phyloP scores from a whole-genome alignment of 73 alveolate genomes.

The Paramecium sexaurelia region DNA sequence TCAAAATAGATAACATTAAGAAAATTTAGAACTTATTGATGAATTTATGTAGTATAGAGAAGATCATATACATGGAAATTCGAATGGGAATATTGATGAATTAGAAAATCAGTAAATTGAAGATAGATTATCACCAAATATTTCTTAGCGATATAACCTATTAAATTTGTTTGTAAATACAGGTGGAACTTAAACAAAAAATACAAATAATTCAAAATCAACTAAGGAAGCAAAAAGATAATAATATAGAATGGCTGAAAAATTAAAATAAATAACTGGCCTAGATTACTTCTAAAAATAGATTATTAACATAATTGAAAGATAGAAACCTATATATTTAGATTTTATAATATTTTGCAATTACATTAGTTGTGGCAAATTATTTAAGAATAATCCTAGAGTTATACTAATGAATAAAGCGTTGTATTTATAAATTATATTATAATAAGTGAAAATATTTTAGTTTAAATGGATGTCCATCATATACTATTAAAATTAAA shows the following conservation, averaged over 20 bases:
- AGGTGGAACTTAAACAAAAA: background rate
- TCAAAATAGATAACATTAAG: background rate
- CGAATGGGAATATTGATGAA: background rate
- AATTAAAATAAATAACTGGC: conserved; percentile 13
- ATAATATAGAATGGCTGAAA: background rate
- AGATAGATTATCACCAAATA: background rate
- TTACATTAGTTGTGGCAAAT: background rate
- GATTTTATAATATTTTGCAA: background rate
- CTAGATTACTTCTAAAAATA: conserved; percentile 16
- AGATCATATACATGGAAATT: background rate
- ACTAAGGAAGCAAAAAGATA: background rate
- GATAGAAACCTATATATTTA: background rate
- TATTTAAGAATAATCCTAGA: background rate
- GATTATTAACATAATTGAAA: background rate
- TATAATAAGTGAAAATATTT: background rate
- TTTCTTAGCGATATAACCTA: background rate
- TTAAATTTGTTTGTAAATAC: background rate
- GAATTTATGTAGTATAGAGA: background rate
- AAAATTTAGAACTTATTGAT: background rate
- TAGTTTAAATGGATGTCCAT: conserved; percentile 4
- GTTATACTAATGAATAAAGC: conserved; percentile 1
- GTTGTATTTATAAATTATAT: background rate
- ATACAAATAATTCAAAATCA: background rate
- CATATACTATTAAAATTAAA: background rate
- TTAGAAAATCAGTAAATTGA: background rate